These are phyloP conservation scores for Mimosa bimucronata DNA, from an alignment of 306 rosid species.

Conservation along the genomic window DNA sequence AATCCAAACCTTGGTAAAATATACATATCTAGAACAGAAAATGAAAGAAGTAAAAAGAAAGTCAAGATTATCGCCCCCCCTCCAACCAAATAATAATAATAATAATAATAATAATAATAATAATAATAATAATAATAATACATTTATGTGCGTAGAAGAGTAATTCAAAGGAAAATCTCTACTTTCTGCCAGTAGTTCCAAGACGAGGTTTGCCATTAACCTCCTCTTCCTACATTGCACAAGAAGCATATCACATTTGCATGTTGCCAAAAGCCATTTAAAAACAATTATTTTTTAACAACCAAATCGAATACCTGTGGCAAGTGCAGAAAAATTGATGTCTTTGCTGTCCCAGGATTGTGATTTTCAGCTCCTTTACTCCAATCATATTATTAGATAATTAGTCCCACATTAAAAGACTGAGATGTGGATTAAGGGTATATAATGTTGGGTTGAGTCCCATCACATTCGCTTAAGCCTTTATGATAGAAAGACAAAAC, in stretches of 20 bases:
- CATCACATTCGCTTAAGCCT: too few relatives aligned
- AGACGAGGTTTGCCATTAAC: neutral
- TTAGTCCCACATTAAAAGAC: too few relatives aligned
- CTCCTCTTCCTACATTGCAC: conserved; percentile 25
- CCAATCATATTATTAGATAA: too few relatives aligned
- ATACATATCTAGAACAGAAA: neutral
- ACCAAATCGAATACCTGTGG: conserved; percentile 67
- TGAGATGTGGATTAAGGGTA: too few relatives aligned
- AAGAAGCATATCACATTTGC: too few relatives aligned
- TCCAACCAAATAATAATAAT: neutral
- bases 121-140: too few relatives aligned
- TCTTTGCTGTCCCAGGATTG: conserved; percentile 84
- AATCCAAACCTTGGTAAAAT: neutral
- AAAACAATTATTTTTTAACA: neutral
- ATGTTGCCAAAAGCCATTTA: conserved; percentile 19
- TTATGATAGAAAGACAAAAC: too few relatives aligned
- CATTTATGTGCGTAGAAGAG: conserved; percentile 22
- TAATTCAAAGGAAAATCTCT: conserved; percentile 29
- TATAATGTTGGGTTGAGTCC: too few relatives aligned
- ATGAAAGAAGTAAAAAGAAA: neutral
- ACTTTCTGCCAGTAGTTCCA: conserved; percentile 18
- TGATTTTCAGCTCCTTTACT: conserved; percentile 95
- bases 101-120: too few relatives aligned
- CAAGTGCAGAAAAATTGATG: conserved; percentile 68
- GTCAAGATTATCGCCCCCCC: neutral